phyloP scores from a whole-genome alignment of 177 flowering plant species.

The Vitis hybrid region DNA sequence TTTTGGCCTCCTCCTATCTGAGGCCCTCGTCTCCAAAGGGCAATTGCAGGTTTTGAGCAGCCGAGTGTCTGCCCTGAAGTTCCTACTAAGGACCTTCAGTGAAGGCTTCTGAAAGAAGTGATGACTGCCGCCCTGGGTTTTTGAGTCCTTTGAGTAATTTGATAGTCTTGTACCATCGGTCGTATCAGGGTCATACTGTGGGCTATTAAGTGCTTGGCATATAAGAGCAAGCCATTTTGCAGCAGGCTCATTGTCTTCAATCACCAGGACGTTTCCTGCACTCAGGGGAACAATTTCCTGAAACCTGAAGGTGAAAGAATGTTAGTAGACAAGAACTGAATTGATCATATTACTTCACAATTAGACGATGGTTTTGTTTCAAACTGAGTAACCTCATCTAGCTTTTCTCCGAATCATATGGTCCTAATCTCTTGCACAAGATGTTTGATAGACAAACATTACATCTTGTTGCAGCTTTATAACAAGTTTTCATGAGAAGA shows the following conservation, averaged over 20 bases:
- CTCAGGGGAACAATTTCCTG: constrained; percentile 93
- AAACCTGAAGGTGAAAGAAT: constrained; percentile 48
- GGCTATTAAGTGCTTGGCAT: constrained; percentile 68
- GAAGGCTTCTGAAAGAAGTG: constrained; percentile 71
- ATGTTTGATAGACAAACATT: too few species aligned
- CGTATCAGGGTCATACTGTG: constrained; percentile 15
- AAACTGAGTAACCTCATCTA: too few species aligned
- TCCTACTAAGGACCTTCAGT: constrained; percentile 61
- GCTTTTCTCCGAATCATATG: too few species aligned
- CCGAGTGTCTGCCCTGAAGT: constrained; percentile 46
- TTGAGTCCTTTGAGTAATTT: constrained; percentile 36
- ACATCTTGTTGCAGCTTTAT: too few species aligned
- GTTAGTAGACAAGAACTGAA: background rate
- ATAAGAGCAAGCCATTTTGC: constrained; percentile 79
- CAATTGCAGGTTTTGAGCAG: constrained; percentile 88
- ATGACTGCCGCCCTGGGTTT: constrained; percentile 23
- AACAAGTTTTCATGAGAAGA: background rate
- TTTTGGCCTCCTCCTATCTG: constrained; percentile 33
- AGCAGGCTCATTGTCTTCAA: constrained; percentile 88
- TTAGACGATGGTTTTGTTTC: too few species aligned
- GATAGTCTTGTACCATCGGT: constrained; percentile 9
- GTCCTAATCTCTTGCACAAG: too few species aligned
- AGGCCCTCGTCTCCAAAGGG: constrained; percentile 26
- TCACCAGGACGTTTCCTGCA: constrained; percentile 82
- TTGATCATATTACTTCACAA: background rate